A percentile compares a stretch with the other conserved stretches of the same genome.
These are phyloP conservation scores for Termitomyces sp. DNA, from an alignment of 768 basidiomycete species.

Conservation along the genomic window DNA sequence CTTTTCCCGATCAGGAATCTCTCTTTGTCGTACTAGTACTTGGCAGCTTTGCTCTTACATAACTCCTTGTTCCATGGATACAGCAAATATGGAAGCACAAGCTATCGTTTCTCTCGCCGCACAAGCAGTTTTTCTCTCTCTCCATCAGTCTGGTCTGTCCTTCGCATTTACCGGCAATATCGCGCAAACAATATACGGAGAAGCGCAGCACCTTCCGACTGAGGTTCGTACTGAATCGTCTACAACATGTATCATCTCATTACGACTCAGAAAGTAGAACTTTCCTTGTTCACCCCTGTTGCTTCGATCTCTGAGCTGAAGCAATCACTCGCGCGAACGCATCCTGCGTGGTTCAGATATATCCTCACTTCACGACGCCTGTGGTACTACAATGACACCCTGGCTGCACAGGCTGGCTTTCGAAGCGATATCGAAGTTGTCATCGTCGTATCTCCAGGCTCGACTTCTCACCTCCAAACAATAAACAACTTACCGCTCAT, in stretches of 20 bases:
- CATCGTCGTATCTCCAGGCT: background rate
- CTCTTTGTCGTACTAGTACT: too few species aligned
- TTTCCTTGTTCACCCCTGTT: background rate
- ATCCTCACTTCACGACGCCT: background rate
- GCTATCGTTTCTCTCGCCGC: background rate
- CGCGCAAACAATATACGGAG: background rate
- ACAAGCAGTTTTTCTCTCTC: background rate
- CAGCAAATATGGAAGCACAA: background rate
- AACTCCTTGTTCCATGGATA: background rate
- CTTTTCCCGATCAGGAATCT: background rate
- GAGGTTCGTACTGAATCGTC: background rate
- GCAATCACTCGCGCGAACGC: background rate
- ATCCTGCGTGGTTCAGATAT: slow-evolving; percentile 4
- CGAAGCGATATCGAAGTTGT: slow-evolving; percentile 3
- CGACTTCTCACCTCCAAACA: background rate
- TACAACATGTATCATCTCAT: background rate
- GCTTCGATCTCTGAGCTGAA: slow-evolving; percentile 3
- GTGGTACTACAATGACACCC: background rate
- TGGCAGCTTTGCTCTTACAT: too few species aligned
- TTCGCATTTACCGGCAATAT: background rate
- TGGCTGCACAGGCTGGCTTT: background rate
- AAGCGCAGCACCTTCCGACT: background rate
- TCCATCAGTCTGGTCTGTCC: background rate
- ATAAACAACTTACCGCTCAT: slow-evolving; percentile 7
- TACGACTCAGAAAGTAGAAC: background rate